Percentiles rank a stretch among this genome's conserved stretches.
Evolutionary conservation across 2,329 filamentous ascomycete species (phyloP).

Genomic region (Botrytis tulipae): DNA sequence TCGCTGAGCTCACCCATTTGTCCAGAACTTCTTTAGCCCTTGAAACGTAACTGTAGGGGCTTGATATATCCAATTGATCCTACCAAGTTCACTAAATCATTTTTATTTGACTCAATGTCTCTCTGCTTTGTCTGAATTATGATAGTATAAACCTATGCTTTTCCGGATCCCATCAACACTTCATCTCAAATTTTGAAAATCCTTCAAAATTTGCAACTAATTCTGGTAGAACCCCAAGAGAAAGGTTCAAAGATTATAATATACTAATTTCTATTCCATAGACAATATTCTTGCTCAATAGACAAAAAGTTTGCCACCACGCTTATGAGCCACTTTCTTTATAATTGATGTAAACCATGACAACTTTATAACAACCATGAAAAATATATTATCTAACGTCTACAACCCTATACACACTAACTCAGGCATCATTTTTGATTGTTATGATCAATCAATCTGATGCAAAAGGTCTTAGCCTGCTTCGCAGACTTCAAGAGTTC

Average conservation of each 20-base stretch:
- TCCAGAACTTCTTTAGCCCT: neutral
- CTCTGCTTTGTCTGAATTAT: too few species aligned
- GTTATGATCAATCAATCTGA: neutral
- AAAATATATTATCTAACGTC: accelerated
- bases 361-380: neutral
- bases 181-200: neutral
- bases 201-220: neutral
- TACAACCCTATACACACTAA: too few species aligned
- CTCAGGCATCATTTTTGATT: neutral
- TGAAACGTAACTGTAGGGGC: too few species aligned
- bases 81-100: neutral
- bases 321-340: neutral
- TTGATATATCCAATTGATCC: accelerated
- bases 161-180: neutral
- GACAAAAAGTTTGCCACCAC: neutral
- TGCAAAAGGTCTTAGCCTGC: neutral
- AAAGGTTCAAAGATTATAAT: neutral
- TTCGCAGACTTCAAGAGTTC: too few species aligned
- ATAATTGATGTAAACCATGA: neutral
- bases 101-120: neutral
- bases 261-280: neutral
- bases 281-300: neutral
- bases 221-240: neutral
- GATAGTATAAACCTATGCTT: neutral
- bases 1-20: neutral